Base-by-base conservation (phyloP, 192 early-diverging fungal genomes). In the Spizellomyces sp. region DNA sequence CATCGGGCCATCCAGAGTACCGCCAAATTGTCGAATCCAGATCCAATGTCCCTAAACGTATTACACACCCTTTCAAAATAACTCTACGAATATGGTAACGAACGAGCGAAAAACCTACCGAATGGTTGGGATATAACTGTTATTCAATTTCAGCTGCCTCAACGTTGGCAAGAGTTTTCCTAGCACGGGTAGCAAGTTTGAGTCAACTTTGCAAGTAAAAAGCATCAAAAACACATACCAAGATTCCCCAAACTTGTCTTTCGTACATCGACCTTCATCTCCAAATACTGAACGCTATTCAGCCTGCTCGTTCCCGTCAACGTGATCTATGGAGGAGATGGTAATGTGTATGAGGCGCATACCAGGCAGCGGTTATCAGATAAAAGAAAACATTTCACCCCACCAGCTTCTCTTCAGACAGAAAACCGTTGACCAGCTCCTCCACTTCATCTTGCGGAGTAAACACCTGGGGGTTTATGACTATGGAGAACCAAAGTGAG, bases 1-100 rank as follows among this genome's bases (percentile, higher is more conserved):
- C 80, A 81, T 6, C 78, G 77, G 15, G 79, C 70, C 74, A 84
- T 78, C 78, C 80, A 81, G 8, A 84, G 77, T 8, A 78, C 47
- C 15, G 66, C 76, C 6, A 84, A 75, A 55, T 74, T 70, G 15
- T 48, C 36, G 67, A 74, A 84, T 14, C 83, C 80, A n/a, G 74
- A 64, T 10, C 83, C 83, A 45, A 84, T 64, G 57, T 84, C 83
- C 12, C 82, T 84, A 50, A n/a, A 36, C 27, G 3, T 36, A 2
- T 0, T 44, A 17, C 27, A 36, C n/a, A 36, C 27, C 27, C 27
- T 12, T 8, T 43, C 64, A 70, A 6, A 64, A 43, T 73, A 5
- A 68, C n/a, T 22, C 3, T 2, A 68, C 1, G 1, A 3, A 74
- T 4, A 61, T 41, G 19, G 59, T 10, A 61, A n/a, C 27, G 17